A percentile compares a stretch with the other conserved stretches of the same genome.
Evolutionary conservation across 768 basidiomycete species (phyloP).

Genomic region (Lepiota subincarnata): DNA sequence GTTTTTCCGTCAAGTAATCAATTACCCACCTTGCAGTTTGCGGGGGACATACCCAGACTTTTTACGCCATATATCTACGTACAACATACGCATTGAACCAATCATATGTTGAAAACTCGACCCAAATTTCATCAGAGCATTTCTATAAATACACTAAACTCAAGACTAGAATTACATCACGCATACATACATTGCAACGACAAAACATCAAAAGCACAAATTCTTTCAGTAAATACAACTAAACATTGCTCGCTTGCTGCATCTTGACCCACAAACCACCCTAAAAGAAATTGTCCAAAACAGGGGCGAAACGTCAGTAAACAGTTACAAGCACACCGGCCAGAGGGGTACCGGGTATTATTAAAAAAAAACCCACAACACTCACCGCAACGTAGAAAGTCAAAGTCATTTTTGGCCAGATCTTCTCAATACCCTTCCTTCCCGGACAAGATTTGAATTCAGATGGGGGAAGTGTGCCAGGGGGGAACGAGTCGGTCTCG

Average conservation of each 20-base stretch:
- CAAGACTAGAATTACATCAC: background rate
- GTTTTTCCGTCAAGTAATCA: too few relatives aligned
- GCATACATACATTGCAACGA: background rate
- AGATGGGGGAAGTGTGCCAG: slow-evolving; percentile 39
- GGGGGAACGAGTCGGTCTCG: slow-evolving; percentile 41
- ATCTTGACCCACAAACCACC: slow-evolving; percentile 54
- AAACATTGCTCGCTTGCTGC: slow-evolving; percentile 25
- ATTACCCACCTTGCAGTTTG: too few relatives aligned
- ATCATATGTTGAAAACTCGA: too few relatives aligned
- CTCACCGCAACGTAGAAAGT: slow-evolving; percentile 49
- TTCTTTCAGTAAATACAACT: background rate
- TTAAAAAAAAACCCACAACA: background rate
- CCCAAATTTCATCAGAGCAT: too few relatives aligned
- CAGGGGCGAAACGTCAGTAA: too few relatives aligned
- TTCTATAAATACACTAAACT: background rate
- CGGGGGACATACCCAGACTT: too few relatives aligned
- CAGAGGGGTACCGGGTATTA: too few relatives aligned
- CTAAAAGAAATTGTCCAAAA: slow-evolving; percentile 25
- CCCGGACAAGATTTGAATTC: slow-evolving; percentile 43
- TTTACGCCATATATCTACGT: too few relatives aligned
- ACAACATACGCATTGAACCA: too few relatives aligned
- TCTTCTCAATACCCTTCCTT: slow-evolving; percentile 45
- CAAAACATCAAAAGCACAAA: background rate
- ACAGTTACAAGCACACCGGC: too few relatives aligned
- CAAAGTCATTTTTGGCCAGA: slow-evolving; percentile 50